Conservation (phyloP, 1,284 basidiomycete species). For the Marasmius tenuissimus region DNA sequence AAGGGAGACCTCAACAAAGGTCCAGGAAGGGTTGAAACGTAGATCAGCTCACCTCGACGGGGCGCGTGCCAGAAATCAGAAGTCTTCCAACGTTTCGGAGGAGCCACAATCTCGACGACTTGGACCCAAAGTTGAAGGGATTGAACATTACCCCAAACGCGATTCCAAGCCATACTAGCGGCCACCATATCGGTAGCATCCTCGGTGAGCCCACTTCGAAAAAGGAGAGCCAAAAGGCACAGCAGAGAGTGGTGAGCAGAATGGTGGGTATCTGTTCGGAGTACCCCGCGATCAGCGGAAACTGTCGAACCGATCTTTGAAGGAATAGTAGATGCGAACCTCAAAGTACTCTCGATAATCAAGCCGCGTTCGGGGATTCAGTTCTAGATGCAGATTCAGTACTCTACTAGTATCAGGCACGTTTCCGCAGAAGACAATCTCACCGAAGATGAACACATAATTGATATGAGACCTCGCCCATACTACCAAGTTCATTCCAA, state of each 20-base stretch:
- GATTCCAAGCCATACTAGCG: slow-evolving; percentile 81
- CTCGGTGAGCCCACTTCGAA: slow-evolving; percentile 51
- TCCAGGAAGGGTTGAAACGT: neutral
- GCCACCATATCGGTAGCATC: slow-evolving; percentile 71
- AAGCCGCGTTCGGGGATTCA: slow-evolving; percentile 74
- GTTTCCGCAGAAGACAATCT: slow-evolving; percentile 16
- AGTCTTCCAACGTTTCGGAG: slow-evolving; percentile 63
- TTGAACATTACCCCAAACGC: slow-evolving; percentile 65
- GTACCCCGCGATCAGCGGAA: neutral
- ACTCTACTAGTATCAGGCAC: neutral
- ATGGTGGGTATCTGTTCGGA: slow-evolving; percentile 71
- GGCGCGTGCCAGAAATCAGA: slow-evolving; percentile 67
- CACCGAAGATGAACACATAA: slow-evolving; percentile 89
- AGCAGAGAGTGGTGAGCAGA: slow-evolving; percentile 74
- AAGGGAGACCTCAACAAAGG: neutral
- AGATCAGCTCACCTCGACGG: slow-evolving; percentile 64
- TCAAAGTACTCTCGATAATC: slow-evolving; percentile 86
- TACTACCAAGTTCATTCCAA: slow-evolving; percentile 80
- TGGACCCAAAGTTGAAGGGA: slow-evolving; percentile 72
- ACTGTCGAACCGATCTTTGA: neutral
- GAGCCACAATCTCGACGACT: slow-evolving; percentile 79
- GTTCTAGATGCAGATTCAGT: slow-evolving; percentile 49
- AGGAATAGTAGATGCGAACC: slow-evolving; percentile 36
- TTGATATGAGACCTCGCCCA: slow-evolving; percentile 84
- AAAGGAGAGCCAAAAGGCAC: slow-evolving; percentile 88